Base-by-base conservation (phyloP, 2,329 filamentous ascomycete species). In the Venturia carpophila region DNA sequence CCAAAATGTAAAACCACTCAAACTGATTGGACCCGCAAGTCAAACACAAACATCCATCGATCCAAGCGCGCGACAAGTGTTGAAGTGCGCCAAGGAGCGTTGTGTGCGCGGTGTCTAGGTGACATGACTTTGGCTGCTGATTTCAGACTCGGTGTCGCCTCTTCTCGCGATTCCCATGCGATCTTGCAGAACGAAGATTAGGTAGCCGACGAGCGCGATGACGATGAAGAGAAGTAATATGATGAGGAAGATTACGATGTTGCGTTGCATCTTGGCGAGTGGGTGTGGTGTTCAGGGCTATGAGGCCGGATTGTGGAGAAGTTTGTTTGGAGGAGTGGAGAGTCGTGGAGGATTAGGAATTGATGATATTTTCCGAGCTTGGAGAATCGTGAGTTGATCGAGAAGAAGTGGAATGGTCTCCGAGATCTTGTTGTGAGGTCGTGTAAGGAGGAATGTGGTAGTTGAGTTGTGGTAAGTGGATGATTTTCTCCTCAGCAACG, bases 171-270 rank as follows among this genome's bases (percentile, higher is more conserved):
- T 73, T 0, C 73, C 71, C 75, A 77, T 76, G 52, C 75, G 73
- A 15, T 75, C 77, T 70, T 80, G 79, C 55, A 79, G 75, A 72
- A 77, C 78, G 75, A 79, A 82, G 72, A 82, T 81, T 56, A 74
- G 68, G 72, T 80, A 81, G 58, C 75, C 79, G 72, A 81, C 79
- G 37, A 79, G 70, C 39, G 77, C 77, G 63, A 81, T 77, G 62
- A 81, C 74, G 70, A 81, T 74, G 75, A 82, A 80, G 70, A 82
- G 79, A 72, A 81, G 76, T 69, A 82, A 75, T 72, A 82, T 77
- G 73, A 82, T 81, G 70, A 80, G 73, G 73, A 79, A 79, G 74
- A 82, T 79, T 74, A 79, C 79, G 68, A 82, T 74, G 73, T 82
- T 82, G 73, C 79, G 78, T 73, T 79, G 74, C 79, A 82, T 82